These are phyloP conservation scores for Chytriomyces sp. DNA, from an alignment of 192 early-diverging fungal genomes.

Conservation along the genomic window DNA sequence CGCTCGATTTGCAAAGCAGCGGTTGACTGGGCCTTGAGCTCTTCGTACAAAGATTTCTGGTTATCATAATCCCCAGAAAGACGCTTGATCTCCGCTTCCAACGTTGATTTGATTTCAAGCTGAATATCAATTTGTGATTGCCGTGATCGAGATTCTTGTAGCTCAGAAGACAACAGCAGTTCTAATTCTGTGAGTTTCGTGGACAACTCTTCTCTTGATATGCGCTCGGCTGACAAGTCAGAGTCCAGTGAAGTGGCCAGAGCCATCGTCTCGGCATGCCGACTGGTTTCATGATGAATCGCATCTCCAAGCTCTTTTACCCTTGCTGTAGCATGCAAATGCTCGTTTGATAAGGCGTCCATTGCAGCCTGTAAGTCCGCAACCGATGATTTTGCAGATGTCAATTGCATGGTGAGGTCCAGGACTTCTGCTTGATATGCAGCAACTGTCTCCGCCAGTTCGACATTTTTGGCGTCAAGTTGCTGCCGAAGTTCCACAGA, in stretches of 20 bases:
- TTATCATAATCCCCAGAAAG: not conserved
- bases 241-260: not conserved
- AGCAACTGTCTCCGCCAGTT: not conserved
- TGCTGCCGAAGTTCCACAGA: not conserved
- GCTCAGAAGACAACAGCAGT: not conserved
- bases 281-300: not conserved
- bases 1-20: constrained; percentile 3
- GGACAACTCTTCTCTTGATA: not conserved
- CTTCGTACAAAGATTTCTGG: not conserved
- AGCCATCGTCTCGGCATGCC: not conserved
- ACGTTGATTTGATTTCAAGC: not conserved
- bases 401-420: not conserved
- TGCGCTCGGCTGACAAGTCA: not conserved
- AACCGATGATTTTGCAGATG: not conserved
- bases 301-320: not conserved
- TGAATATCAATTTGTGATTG: not conserved
- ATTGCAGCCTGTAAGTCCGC: constrained; percentile 6
- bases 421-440: not conserved
- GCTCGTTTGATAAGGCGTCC: not conserved
- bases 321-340: not conserved
- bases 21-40: not conserved
- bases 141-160: not conserved
- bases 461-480: constrained; percentile 6
- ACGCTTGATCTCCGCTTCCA: not conserved
- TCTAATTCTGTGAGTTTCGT: constrained; percentile 1